A percentile compares a stretch with the other conserved stretches of the same genome.
phyloP scores from a whole-genome alignment of 495 filamentous ascomycete species.

The Tuber melanosporum region DNA sequence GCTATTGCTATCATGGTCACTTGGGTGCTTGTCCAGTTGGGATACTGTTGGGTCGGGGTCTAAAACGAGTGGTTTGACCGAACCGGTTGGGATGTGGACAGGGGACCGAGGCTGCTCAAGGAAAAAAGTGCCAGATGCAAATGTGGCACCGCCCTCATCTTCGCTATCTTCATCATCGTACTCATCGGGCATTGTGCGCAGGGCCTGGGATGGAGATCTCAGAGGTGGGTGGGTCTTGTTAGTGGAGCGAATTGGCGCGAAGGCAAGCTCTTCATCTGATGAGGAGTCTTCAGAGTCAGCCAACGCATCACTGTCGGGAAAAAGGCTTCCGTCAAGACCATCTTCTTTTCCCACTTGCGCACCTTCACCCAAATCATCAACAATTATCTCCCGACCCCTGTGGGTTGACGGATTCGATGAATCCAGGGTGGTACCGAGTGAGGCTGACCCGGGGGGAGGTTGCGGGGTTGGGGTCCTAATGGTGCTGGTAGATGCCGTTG shows the following conservation, averaged over 20 bases:
- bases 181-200: slow-evolving; percentile 21
- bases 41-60: slow-evolving; percentile 18
- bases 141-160: slow-evolving; percentile 34
- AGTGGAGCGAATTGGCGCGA: slow-evolving; percentile 21
- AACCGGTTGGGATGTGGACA: background rate
- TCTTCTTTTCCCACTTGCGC: slow-evolving; percentile 7
- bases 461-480: slow-evolving; percentile 8
- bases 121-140: slow-evolving; percentile 17
- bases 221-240: background rate
- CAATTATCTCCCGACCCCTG: background rate
- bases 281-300: slow-evolving; percentile 33
- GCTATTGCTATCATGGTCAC: slow-evolving; percentile 48
- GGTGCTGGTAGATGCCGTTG: slow-evolving; percentile 21
- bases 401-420: background rate
- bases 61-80: slow-evolving; percentile 31
- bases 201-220: background rate
- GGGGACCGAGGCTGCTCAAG: background rate
- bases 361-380: slow-evolving; percentile 10
- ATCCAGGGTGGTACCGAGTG: background rate
- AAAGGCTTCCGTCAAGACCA: slow-evolving; percentile 13
- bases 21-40: slow-evolving; percentile 41
- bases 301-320: slow-evolving; percentile 27
- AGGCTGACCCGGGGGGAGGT: slow-evolving; percentile 6
- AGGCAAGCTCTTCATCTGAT: slow-evolving; percentile 39
- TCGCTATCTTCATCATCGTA: slow-evolving; percentile 38